Evolutionary conservation across 2,329 filamentous ascomycete species (phyloP), one percentile per base, ranked within the genome.

Genomic region (Ceratocystis harringtonii): DNA sequence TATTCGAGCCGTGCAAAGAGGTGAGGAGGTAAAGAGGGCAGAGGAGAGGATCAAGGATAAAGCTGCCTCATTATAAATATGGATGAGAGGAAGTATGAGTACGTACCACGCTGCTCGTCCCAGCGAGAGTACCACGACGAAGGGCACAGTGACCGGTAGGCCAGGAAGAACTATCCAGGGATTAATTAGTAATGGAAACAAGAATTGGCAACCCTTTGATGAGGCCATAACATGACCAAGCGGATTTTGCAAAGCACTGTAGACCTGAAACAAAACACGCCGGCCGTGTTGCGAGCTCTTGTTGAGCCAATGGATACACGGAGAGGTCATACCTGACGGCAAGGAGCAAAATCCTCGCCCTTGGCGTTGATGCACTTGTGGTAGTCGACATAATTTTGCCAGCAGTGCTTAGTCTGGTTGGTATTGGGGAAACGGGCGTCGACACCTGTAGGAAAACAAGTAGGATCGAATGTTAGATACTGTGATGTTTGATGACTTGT

Each of bases 311-410:
- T 22, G 45, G 45, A 41, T 19, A 10, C 1, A 17, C 19, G 41
- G 41, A 36, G 19, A 10, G 48, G 19, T 58, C 76, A 70, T 86
- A 96, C 92, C 88, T 96, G 92, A 75, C 87, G 88, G 88, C 92
- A 97, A 70, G 92, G 92, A 73, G 89, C 87, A 78, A 97, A 97
- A 76, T 96, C 92, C 83, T 97, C 92, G 79, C 92, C 92, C 85
- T 97, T 97, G 80, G 92, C 92, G 76, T 87, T 82, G 79, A 96
- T 91, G 83, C 94, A 99, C 85, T 99, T 99, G 87, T 99, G 90
- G 84, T 99, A 97, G 80, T 99, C 94, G 81, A 99, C 94, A 81
- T 99, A 99, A 85, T 99, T 99, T 79, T 99, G 95, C 94, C 94
- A 99, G 90, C 94, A 99, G 86, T 99, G 92, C 88, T 96, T 96